These are phyloP conservation scores for Hypoxylon fragiforme DNA, from an alignment of 495 filamentous ascomycete genomes.

Conservation along the genomic window DNA sequence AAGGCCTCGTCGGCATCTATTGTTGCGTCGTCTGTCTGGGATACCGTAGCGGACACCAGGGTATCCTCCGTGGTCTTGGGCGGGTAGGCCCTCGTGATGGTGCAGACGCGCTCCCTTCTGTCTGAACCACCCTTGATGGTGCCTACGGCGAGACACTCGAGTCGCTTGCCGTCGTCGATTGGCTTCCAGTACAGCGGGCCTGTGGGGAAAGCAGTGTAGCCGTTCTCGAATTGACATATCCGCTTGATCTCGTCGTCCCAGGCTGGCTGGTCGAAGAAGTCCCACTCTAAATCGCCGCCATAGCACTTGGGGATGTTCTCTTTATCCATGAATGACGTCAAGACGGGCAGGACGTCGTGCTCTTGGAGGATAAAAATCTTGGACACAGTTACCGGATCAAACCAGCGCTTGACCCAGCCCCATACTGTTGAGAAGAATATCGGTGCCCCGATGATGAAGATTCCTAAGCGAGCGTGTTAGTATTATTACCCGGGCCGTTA, in stretches of 20 bases:
- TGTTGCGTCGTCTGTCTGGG: slow-evolving; percentile 19
- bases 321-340: slow-evolving; percentile 78
- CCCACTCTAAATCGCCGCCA: slow-evolving; percentile 79
- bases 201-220: slow-evolving; percentile 47
- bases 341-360: slow-evolving; percentile 69
- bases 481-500: not conserved
- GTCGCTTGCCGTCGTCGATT: slow-evolving; percentile 42
- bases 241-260: slow-evolving; percentile 51
- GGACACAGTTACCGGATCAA: slow-evolving; percentile 87
- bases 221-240: slow-evolving; percentile 48
- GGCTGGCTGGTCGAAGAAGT: slow-evolving; percentile 72
- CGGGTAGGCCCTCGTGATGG: slow-evolving; percentile 44
- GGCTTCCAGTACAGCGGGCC: slow-evolving; percentile 55
- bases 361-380: slow-evolving; percentile 87
- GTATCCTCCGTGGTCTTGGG: slow-evolving; percentile 21
- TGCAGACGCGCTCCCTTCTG: slow-evolving; percentile 48
- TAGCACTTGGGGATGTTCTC: slow-evolving; percentile 81
- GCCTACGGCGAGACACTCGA: slow-evolving; percentile 53
- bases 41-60: slow-evolving; percentile 13
- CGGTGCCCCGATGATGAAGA: slow-evolving; percentile 81
- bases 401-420: slow-evolving; percentile 96
- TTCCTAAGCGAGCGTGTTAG: slow-evolving; percentile 12
- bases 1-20: slow-evolving; percentile 21
- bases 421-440: slow-evolving; percentile 92
- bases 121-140: slow-evolving; percentile 39